Evolutionary conservation across 106 monocot species (phyloP), one percentile per base, ranked within the genome.

Genomic region (Xerophyta viscosa): DNA sequence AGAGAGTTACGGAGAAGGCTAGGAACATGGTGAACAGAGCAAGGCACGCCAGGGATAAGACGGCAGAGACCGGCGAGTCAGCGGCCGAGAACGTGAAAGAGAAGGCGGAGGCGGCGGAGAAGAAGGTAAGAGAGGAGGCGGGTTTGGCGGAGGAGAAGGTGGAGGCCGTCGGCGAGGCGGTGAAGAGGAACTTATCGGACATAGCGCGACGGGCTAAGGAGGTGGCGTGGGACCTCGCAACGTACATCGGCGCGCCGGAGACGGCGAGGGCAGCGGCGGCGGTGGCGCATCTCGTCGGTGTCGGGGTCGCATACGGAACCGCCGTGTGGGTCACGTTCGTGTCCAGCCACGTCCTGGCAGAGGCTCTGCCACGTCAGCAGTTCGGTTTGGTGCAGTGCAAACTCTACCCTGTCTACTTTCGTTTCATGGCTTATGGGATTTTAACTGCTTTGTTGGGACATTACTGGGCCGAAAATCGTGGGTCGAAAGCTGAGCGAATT

Each of bases 381-480:
- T 64, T 92, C 19, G 92, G 83, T 46, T 20, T 83, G 23, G 65
- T 87, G 54, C 92, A 87, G 77, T 83, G 92, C 61, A 71, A 70
- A 67, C 24, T 87, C 9, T 87, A 83, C 36, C 92, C 92, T n/a
- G 68, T 83, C 22, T 87, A 92, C 64, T 92, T 92, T 62, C 76
- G 70, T 31, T 57, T 37, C 22, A 41, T 83, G 67, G 74, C 68
- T 0, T 73, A 58, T 30, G 56, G 64, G 21, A 21, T 77, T 30
- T 75, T 49, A 0, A n/a, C 62, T 0, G 77, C 71, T 17, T 24
- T 65, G 4, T 5, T 74, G 12, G 72, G 67, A 0, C 82, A 90
- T 44, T 61, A 55, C 20, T 45, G 60, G 8, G 65, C 58, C 2
- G n/a, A 27, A 33, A 75, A 37, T 28, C 46, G 63, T 20, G 13